Percentiles rank a stretch among this genome's conserved stretches.
These are phyloP conservation scores for Amaranthus palmeri DNA, from an alignment of 148 eudicot species.

Conservation along the genomic window DNA sequence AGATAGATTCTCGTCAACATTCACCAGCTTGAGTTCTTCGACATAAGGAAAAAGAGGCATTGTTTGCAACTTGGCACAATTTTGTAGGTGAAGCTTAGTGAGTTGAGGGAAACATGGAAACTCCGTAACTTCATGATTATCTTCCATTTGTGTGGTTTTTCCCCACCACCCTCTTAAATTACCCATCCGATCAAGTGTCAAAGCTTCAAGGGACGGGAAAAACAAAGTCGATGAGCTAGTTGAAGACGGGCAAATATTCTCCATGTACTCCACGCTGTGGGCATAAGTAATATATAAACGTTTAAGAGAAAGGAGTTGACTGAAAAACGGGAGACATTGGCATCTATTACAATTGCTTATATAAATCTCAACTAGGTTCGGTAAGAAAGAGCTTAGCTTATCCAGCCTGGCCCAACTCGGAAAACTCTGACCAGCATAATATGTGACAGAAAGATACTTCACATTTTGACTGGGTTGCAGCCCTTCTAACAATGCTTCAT, in stretches of 20 bases:
- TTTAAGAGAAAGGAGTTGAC: slow-evolving; percentile 7
- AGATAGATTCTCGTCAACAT: slow-evolving; percentile 5
- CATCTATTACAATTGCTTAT: slow-evolving; percentile 7
- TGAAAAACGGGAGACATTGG: slow-evolving; percentile 9
- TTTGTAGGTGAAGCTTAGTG: neutral
- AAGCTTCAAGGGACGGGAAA: slow-evolving; percentile 9
- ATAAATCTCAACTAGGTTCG: neutral
- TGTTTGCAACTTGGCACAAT: slow-evolving; percentile 1
- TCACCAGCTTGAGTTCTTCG: slow-evolving; percentile 9
- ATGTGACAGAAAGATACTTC: neutral
- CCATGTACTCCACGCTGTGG: slow-evolving; percentile 14
- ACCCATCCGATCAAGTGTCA: slow-evolving; percentile 10
- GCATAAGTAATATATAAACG: slow-evolving; percentile 7
- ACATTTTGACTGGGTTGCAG: slow-evolving; percentile 11
- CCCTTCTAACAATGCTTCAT: slow-evolving; percentile 20
- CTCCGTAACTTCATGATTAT: neutral
- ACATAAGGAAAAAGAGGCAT: slow-evolving; percentile 10
- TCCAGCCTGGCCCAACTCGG: slow-evolving; percentile 6
- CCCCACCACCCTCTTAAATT: slow-evolving; percentile 11
- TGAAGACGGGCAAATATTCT: neutral
- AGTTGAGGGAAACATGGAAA: slow-evolving; percentile 11
- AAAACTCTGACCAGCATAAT: slow-evolving; percentile 14
- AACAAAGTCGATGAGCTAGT: neutral
- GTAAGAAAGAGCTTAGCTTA: slow-evolving; percentile 7
- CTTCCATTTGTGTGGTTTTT: neutral